Base-by-base conservation (phyloP, 2,329 filamentous ascomycete genomes). In the Ambrosiella cleistominuta region DNA sequence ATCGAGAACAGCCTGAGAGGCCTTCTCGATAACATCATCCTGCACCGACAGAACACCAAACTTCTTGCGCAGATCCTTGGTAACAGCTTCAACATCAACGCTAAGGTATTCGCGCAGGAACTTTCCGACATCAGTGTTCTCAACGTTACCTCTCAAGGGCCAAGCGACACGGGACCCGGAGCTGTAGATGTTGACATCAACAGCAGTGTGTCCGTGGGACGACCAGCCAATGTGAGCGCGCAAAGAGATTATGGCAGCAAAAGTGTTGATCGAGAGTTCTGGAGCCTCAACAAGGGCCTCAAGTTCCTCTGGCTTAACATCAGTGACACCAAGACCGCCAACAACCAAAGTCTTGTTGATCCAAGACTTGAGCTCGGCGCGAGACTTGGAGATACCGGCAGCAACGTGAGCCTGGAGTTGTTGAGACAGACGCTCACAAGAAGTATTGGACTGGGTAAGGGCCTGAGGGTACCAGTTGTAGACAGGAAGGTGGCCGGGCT, bases 101-200 rank as follows among this genome's bases (percentile, higher is more conserved):
- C 79, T 79, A 0, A 98, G 77, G 66, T 93, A 98, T 7, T 81
- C 73, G 7, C 81, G 74, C 60, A 98, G 71, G 68, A 96, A 98
- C 50, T 78, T 74, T 39, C 93, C 93, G 0, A 98, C 78, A 35
- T 97, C 89, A 0, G 84, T 97, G 68, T 98, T 98, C 74, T 98
- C 93, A 57, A 94, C 83, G 68, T 97, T 97, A 7, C 91, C 91
- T 2, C 80, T 73, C 6, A 95, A 75, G 12, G 77, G 74, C 49
- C 79, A 76, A 0, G 83, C 79, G 42, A 79, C 75, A 0, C 79
- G 75, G 2, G 86, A 82, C 51, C 76, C 75, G 0, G 86, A 90
- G 56, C 86, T 85, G 71, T 97, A 98, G 63, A 98, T 88, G 69
- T 98, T 98, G 54, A 98, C 93, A 67, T 98, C 93, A 7, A 93